phyloP scores from a whole-genome alignment of 257 asterid genomes.

The Galeopsis tetrahit region DNA sequence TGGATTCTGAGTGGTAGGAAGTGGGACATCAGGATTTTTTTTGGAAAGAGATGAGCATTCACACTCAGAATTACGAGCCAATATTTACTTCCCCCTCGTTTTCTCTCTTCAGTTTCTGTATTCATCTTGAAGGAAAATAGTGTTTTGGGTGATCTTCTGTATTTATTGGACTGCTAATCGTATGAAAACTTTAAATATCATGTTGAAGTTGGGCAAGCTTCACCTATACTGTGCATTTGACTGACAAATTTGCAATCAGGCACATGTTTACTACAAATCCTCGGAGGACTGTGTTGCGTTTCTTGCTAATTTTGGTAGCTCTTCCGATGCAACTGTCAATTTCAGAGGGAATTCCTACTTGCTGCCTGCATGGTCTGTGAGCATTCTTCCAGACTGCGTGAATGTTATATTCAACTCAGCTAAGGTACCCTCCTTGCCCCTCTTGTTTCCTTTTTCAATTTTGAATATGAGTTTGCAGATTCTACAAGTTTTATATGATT shows the following conservation, averaged over 20 bases:
- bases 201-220: background rate
- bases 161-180: constrained; percentile 3
- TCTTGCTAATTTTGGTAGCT: constrained; percentile 74
- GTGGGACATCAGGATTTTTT: too few relatives aligned
- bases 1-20: too few relatives aligned
- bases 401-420: constrained; percentile 80
- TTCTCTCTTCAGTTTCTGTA: too few relatives aligned
- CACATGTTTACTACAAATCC: constrained; percentile 69
- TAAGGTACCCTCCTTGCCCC: constrained; percentile 47
- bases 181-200: constrained; percentile 7
- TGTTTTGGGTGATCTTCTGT: background rate
- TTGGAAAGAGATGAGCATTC: background rate
- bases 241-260: constrained; percentile 48
- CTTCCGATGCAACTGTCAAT: constrained; percentile 58
- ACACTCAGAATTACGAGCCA: background rate
- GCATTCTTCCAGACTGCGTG: constrained; percentile 83
- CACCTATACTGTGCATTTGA: constrained; percentile 1
- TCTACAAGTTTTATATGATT: too few relatives aligned
- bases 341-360: constrained; percentile 68
- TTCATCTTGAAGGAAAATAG: too few relatives aligned
- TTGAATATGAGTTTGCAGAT: background rate
- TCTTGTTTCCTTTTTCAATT: background rate
- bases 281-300: constrained; percentile 74
- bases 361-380: constrained; percentile 91
- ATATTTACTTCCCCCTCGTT: background rate